Evolutionary conservation across 768 basidiomycete species (phyloP).

Genomic region (Termitomyces sp.): DNA sequence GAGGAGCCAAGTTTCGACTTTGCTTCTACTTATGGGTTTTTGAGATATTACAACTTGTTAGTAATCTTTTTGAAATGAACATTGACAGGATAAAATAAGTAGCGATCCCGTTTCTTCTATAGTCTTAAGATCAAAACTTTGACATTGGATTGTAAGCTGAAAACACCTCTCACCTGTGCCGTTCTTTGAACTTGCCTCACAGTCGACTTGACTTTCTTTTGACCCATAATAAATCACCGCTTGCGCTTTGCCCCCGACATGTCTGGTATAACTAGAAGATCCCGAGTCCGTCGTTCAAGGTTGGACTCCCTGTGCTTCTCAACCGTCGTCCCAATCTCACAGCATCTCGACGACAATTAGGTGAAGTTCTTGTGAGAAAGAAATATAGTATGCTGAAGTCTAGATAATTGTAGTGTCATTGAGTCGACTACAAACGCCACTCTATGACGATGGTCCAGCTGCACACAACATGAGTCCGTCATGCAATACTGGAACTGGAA

Average conservation of each 20-base stretch:
- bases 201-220: background rate
- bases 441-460: background rate
- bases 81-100: background rate
- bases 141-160: background rate
- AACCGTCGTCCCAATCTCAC: background rate
- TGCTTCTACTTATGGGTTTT: background rate
- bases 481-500: background rate
- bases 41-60: background rate
- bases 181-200: no score
- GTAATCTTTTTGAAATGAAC: background rate
- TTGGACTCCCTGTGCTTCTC: background rate
- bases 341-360: background rate
- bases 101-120: background rate
- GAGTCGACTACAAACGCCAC: background rate
- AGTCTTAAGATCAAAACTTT: background rate
- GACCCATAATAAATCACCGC: background rate
- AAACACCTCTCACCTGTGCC: background rate
- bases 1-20: background rate
- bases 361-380: background rate
- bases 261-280: background rate
- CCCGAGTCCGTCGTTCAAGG: background rate
- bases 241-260: background rate
- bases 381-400: background rate
- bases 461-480: background rate
- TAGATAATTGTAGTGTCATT: background rate